Conservation (phyloP, 2,329 filamentous ascomycete species). For the Hypoxylon sp. region DNA sequence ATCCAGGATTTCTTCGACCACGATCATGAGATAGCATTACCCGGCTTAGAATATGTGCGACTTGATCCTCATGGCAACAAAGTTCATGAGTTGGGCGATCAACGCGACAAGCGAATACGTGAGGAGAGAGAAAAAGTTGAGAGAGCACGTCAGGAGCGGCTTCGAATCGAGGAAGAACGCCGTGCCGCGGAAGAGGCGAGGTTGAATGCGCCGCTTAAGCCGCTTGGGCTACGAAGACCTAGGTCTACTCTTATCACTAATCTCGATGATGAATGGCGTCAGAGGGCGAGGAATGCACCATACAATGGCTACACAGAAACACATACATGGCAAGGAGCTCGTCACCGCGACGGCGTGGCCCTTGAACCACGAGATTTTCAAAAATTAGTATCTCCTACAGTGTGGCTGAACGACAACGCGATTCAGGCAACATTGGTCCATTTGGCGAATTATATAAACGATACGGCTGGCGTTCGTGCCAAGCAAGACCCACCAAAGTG, state of each 20-base stretch:
- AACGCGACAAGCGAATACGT: constrained; percentile 28
- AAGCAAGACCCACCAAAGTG: constrained; percentile 65
- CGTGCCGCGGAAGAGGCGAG: no score
- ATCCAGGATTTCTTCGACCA: constrained; percentile 40
- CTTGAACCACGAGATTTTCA: constrained; percentile 68
- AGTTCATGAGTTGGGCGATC: constrained; percentile 25
- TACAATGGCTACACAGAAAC: constrained; percentile 7
- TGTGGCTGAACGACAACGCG: constrained; percentile 81
- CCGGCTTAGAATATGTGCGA: constrained; percentile 27
- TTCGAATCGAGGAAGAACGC: constrained; percentile 27
- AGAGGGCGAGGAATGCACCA: constrained; percentile 31
- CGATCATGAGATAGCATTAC: constrained; percentile 37
- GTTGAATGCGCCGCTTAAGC: constrained; percentile 19
- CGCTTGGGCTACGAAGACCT: constrained; percentile 39
- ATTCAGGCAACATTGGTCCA: constrained; percentile 72
- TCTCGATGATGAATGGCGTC: constrained; percentile 37
- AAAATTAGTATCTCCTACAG: constrained; percentile 63
- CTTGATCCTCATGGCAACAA: constrained; percentile 26
- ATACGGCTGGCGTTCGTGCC: constrained; percentile 59
- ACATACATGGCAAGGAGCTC: constrained; percentile 38
- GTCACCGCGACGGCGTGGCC: constrained; percentile 57
- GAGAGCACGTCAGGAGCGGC: constrained; percentile 15
- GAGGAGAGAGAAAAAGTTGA: constrained; percentile 20
- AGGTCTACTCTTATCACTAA: constrained; percentile 34
- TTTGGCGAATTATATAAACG: constrained; percentile 67